These are phyloP conservation scores for Penium margaritaceum DNA, from an alignment of 139 green algal species.

Conservation along the genomic window DNA sequence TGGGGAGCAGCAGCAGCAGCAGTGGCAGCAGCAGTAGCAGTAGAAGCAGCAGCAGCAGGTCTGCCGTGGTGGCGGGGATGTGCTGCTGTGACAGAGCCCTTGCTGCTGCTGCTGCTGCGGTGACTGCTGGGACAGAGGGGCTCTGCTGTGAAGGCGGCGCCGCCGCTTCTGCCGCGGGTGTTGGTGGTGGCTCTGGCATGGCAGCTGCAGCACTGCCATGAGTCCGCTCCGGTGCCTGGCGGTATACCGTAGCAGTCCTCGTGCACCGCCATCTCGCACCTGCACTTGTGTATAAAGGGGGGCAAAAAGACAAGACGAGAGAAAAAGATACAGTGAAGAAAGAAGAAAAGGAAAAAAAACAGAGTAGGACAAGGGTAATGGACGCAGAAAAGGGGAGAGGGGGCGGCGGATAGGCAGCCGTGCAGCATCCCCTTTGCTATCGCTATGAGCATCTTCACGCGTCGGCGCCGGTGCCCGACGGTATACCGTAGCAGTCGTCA, in stretches of 20 bases:
- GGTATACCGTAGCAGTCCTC: conserved; percentile 34
- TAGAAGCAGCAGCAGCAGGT: no score
- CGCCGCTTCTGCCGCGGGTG: no score
- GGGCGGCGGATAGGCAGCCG: no score
- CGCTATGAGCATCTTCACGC: no score
- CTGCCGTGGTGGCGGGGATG: no score
- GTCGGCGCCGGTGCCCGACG: no score
- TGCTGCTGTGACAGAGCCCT: neutral
- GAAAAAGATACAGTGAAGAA: neutral
- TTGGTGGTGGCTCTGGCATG: neutral
- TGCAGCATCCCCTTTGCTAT: neutral
- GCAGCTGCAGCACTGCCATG: neutral
- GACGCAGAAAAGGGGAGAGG: conserved; percentile 1
- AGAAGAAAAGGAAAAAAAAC: neutral
- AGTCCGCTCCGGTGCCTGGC: neutral
- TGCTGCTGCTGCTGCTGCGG: neutral
- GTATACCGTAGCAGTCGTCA: no score
- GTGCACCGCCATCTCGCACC: conserved; percentile 38
- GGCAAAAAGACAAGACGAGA: neutral
- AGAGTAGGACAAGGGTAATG: neutral
- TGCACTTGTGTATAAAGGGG: conserved; percentile 4
- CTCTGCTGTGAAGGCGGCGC: no score
- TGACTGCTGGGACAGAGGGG: neutral
- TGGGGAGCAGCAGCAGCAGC: no score
- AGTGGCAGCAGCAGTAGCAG: no score